Evolutionary conservation across 768 basidiomycete genomes (phyloP), one percentile per base, ranked within the genome.

Genomic region (Serendipita sp.): DNA sequence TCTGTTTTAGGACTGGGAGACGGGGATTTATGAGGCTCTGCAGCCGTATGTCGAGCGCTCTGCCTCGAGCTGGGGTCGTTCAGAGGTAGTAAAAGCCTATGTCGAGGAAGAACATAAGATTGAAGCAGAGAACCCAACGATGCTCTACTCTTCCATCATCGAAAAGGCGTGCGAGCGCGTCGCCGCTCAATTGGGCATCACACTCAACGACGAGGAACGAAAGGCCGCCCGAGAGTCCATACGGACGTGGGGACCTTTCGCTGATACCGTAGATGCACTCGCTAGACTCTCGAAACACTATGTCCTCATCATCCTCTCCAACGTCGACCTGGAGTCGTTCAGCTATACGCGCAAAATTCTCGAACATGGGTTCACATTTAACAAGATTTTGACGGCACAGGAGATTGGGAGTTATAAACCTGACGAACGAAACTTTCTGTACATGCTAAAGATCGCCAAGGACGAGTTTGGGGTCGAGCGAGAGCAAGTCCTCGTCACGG

Each of bases 341-440:
- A 48, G 77, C 2, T 72, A 77, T 65, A 88, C 85, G 0, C 82
- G 83, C 51, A 72, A 73, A 20, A 75, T 76, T 56, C 79, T 88
- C 42, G 72, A 73, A 60, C 68, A 71, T 64, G 72, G 74, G 56
- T 85, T 85, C 26, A 78, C 82, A 0, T 89, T 89, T 71, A 79
- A 81, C 28, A 75, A 82, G 60, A 74, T 86, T 62, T 73, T 85
- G 67, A 88, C 86, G 5, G 86, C 88, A 3, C 80, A 89, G 69
- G 85, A 86, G 65, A 78, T 81, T 3, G 80, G 81, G n/a, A 80
- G 80, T 38, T 89, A 88, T 72, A 89, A 88, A 69, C 88, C 85
- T 22, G 77, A 80, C 4, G 74, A 77, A 3, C 76, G 74, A 7
- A 82, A 81, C 61, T 82, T 84, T 70, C 68, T 74, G 60, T 73